Evolutionary conservation across 2,329 filamentous ascomycete species (phyloP).

Genomic region (Ophiostoma ulmi): DNA sequence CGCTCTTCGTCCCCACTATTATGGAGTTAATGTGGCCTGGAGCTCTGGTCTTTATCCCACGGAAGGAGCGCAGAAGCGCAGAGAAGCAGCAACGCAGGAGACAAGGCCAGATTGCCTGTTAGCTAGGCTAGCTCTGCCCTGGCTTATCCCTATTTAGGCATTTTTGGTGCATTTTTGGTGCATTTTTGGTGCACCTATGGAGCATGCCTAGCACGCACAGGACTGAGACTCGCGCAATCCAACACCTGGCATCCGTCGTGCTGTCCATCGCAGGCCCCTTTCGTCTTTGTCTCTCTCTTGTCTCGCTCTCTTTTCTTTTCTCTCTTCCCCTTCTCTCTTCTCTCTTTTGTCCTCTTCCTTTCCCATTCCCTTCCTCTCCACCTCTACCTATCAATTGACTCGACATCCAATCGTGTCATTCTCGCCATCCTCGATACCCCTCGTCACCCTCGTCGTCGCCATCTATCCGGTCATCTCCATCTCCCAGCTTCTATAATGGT

Average conservation of each 20-base stretch:
- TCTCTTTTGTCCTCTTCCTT: constrained; percentile 22
- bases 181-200: background rate
- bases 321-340: constrained; percentile 20
- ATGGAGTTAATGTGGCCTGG: constrained; percentile 6
- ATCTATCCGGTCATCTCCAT: constrained; percentile 17
- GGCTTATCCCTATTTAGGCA: background rate
- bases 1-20: constrained; percentile 13
- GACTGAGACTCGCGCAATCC: constrained; percentile 12
- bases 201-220: constrained; percentile 4
- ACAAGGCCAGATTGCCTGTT: constrained; percentile 32
- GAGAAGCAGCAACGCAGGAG: constrained; percentile 6
- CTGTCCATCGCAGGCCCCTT: constrained; percentile 17
- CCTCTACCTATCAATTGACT: constrained; percentile 11
- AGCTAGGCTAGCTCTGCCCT: constrained; percentile 18
- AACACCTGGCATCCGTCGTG: constrained; percentile 14
- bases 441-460: background rate
- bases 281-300: background rate
- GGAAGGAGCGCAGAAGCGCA: constrained; percentile 17
- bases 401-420: background rate
- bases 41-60: background rate
- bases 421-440: background rate
- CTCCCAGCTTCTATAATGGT: constrained; percentile 53
- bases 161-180: background rate
- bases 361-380: constrained; percentile 23
- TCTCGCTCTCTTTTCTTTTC: background rate